phyloP scores from a whole-genome alignment of 2,329 filamentous ascomycete species.

The Ciborinia camelliae region DNA sequence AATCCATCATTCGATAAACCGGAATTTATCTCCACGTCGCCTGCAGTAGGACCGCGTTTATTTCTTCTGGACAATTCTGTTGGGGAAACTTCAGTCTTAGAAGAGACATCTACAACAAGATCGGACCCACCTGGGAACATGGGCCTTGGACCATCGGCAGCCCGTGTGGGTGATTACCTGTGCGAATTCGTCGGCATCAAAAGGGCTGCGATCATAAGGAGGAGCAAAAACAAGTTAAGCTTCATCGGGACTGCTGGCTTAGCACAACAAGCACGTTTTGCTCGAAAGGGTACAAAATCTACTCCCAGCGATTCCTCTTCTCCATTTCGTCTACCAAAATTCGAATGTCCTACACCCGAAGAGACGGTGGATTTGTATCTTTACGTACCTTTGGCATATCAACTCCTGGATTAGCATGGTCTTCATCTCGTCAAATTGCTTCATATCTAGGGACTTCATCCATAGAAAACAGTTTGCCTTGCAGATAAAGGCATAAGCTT shows the following conservation, averaged over 20 bases:
- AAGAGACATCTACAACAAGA: not conserved
- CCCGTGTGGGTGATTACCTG: not conserved
- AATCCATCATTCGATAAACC: not conserved
- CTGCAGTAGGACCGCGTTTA: not conserved
- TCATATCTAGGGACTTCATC: fast-evolving
- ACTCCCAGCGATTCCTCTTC: not conserved
- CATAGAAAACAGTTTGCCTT: not conserved
- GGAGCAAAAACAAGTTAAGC: not conserved
- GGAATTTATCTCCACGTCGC: not conserved
- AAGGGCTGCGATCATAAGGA: not conserved
- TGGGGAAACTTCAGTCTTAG: no score
- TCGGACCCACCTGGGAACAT: not conserved
- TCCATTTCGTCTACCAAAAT: not conserved
- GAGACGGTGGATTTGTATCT: not conserved
- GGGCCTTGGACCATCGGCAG: not conserved
- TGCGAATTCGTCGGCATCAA: not conserved
- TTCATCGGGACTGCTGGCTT: conserved; percentile 11
- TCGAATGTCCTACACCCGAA: not conserved
- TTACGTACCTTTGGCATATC: not conserved
- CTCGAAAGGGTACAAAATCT: not conserved
- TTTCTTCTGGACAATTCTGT: not conserved
- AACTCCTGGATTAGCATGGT: not conserved
- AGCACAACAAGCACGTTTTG: not conserved
- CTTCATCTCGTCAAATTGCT: not conserved
- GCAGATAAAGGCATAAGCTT: not conserved